These are phyloP conservation scores for Lyophyllum semitale DNA, from an alignment of 768 basidiomycete species.

Conservation along the genomic window DNA sequence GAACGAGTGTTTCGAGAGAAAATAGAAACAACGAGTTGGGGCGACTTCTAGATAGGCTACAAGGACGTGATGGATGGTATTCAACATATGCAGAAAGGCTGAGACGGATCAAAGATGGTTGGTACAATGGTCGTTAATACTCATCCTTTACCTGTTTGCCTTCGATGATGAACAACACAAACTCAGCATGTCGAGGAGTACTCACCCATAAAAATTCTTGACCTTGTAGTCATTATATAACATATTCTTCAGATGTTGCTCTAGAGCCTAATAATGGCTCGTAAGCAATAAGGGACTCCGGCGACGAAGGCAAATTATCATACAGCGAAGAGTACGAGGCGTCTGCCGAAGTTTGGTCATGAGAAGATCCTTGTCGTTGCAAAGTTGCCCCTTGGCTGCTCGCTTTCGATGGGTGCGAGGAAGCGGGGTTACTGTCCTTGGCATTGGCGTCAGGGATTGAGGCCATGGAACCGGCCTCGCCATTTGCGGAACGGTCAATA, in stretches of 20 bases:
- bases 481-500: constrained; percentile 8
- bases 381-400: not conserved
- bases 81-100: constrained; percentile 15
- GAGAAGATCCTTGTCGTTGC: not conserved
- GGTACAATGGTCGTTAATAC: constrained; percentile 10
- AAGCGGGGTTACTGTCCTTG: constrained; percentile 8
- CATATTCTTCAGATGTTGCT: constrained; percentile 21
- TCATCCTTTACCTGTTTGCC: constrained; percentile 4
- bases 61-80: constrained; percentile 25
- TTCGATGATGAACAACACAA: not conserved
- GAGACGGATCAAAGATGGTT: constrained; percentile 5
- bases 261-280: constrained; percentile 37
- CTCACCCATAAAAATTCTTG: constrained; percentile 18
- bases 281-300: constrained; percentile 40
- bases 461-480: constrained; percentile 7
- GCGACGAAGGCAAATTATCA: constrained; percentile 46
- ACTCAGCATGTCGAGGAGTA: not conserved
- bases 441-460: constrained; percentile 27
- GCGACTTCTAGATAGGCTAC: constrained; percentile 34
- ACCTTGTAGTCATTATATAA: constrained; percentile 9
- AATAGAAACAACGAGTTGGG: constrained; percentile 12
- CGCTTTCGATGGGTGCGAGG: not conserved
- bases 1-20: constrained; percentile 6
- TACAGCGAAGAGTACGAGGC: constrained; percentile 30
- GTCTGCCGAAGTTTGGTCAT: constrained; percentile 11